A percentile compares a stretch with the other conserved stretches of the same genome.
phyloP scores from a whole-genome alignment of 345 rosid species.

The Microcos paniculata region DNA sequence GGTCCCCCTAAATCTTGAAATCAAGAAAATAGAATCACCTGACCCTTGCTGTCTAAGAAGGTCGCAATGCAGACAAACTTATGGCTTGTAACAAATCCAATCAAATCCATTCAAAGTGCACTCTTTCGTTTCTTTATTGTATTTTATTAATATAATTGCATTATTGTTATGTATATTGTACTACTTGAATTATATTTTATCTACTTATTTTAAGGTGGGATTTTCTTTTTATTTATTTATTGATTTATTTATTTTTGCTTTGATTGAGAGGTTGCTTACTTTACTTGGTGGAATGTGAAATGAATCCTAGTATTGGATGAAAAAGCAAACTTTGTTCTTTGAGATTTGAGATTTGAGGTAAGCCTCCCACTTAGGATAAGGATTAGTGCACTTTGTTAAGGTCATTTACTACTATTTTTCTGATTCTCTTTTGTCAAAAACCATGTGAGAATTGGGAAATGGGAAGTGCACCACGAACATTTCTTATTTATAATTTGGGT shows the following conservation, averaged over 20 bases:
- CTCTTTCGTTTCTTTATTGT: not conserved
- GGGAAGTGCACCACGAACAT: too few species aligned
- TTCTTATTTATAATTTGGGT: too few species aligned
- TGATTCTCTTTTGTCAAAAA: not conserved
- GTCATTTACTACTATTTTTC: not conserved
- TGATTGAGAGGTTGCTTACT: too few species aligned
- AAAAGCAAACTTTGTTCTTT: not conserved
- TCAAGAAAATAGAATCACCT: not conserved
- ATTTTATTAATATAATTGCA: not conserved
- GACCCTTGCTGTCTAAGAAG: not conserved
- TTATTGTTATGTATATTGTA: not conserved
- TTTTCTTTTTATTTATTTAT: not conserved
- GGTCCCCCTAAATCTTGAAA: not conserved
- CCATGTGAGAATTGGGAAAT: too few species aligned
- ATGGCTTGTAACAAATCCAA: not conserved
- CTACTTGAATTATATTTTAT: not conserved
- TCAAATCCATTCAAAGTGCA: not conserved
- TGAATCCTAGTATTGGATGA: not conserved
- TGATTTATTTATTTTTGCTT: too few species aligned
- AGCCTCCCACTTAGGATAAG: not conserved
- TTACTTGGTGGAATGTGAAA: not conserved
- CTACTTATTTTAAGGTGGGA: not conserved
- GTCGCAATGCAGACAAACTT: not conserved
- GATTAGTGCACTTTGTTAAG: not conserved
- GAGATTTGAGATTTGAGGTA: too few species aligned